Percentiles rank a stretch among this genome's conserved stretches.
Conservation (phyloP, 257 asterid species). For the Leptodermis oblonga region DNA sequence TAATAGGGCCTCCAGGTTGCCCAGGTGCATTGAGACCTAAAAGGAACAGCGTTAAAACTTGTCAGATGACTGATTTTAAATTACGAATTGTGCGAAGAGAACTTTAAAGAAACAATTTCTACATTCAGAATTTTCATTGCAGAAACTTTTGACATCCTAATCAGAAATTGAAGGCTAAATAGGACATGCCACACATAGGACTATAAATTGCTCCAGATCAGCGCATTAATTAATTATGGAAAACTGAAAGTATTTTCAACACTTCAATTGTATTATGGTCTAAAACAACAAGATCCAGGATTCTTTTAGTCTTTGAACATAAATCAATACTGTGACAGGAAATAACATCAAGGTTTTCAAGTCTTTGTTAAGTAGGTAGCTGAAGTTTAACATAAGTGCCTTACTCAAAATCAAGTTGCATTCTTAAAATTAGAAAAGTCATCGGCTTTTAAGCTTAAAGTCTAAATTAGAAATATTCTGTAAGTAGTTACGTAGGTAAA, state of each 20-base stretch:
- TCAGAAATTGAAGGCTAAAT: not conserved
- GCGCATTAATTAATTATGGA: not conserved
- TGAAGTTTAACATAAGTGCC: not conserved
- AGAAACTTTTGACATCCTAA: not conserved
- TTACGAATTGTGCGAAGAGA: not conserved
- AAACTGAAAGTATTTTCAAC: not conserved
- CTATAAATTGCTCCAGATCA: not conserved
- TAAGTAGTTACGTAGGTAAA: not conserved
- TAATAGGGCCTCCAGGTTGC: constrained; percentile 39
- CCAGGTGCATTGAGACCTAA: constrained; percentile 43
- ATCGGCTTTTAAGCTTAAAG: not conserved
- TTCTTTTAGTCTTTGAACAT: not conserved
- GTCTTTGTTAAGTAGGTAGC: not conserved
- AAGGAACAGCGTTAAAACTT: constrained; percentile 9
- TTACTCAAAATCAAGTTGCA: not conserved
- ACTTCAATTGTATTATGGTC: not conserved
- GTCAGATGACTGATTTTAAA: not conserved
- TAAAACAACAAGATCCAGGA: not conserved
- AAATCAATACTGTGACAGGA: not conserved
- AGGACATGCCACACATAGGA: not conserved
- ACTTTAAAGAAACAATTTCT: not conserved
- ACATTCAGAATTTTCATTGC: not conserved
- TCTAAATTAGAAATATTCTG: not conserved
- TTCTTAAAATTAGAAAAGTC: not conserved
- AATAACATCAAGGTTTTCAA: not conserved